phyloP scores from a whole-genome alignment of 2,329 filamentous ascomycete genomes.

The Aspergillus jensenii region DNA sequence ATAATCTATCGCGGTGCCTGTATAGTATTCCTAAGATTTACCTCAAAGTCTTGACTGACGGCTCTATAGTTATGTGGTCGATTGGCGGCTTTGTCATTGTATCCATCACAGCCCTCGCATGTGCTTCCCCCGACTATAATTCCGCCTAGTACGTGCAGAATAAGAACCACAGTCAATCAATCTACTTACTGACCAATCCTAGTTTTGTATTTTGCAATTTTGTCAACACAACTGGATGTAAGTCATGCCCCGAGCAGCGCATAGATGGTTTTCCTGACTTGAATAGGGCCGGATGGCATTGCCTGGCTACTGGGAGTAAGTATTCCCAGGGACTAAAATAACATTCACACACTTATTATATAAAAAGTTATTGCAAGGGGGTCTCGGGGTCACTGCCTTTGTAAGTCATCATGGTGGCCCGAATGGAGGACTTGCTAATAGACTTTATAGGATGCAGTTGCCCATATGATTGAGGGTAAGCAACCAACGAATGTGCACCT shows the following conservation, averaged over 20 bases:
- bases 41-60: background rate
- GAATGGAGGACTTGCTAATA: background rate
- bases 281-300: constrained; percentile 60
- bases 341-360: constrained; percentile 18
- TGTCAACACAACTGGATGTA: constrained; percentile 66
- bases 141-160: too few species aligned
- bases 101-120: constrained; percentile 67
- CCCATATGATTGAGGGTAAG: constrained; percentile 54
- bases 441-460: constrained; percentile 34
- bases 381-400: constrained; percentile 55
- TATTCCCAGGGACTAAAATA: background rate
- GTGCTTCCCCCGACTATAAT: constrained; percentile 64
- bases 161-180: too few species aligned
- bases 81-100: constrained; percentile 68
- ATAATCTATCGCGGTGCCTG: constrained; percentile 66
- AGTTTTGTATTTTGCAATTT: constrained; percentile 61
- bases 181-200: constrained; percentile 42
- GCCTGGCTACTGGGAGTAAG: constrained; percentile 46
- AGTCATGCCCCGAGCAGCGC: constrained; percentile 8
- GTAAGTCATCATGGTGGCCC: constrained; percentile 28
- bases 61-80: constrained; percentile 60
- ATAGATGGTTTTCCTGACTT: constrained; percentile 8
- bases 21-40: constrained; percentile 4
- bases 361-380: constrained; percentile 47
- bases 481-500: background rate